These are phyloP conservation scores for Pseudofabraea citricarpa DNA, from an alignment of 2,329 filamentous ascomycete species.

Conservation along the genomic window DNA sequence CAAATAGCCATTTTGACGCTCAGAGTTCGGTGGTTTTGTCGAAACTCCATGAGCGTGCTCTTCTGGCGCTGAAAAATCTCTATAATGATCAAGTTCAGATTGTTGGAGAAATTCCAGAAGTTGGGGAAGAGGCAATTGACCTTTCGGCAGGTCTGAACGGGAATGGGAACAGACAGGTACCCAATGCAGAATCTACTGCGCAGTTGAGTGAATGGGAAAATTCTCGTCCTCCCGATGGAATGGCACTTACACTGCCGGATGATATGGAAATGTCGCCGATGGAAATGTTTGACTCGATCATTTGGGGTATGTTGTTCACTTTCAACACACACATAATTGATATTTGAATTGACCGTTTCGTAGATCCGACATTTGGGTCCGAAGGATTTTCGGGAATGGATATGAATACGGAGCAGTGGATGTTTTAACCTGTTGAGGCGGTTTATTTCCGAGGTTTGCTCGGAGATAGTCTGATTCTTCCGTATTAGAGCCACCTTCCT, in stretches of 20 bases:
- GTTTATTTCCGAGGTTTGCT: no score
- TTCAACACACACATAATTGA: background rate
- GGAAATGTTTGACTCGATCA: constrained; percentile 60
- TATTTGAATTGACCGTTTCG: background rate
- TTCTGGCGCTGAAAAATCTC: constrained; percentile 56
- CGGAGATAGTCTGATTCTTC: no score
- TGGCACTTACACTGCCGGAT: constrained; percentile 44
- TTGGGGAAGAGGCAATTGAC: no score
- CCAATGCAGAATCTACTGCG: background rate
- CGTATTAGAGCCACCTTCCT: no score
- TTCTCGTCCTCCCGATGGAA: constrained; percentile 31
- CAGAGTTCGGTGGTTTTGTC: background rate
- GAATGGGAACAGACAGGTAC: no score
- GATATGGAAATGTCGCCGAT: constrained; percentile 53
- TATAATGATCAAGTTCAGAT: constrained; percentile 30
- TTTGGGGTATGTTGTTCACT: constrained; percentile 46
- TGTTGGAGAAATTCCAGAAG: no score
- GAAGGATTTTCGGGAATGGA: background rate
- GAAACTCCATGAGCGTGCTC: background rate
- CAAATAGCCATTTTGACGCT: background rate
- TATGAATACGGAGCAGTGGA: background rate
- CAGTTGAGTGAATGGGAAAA: constrained; percentile 39
- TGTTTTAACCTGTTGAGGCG: background rate
- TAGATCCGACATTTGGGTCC: background rate
- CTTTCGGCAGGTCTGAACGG: no score